A percentile compares a stretch with the other conserved stretches of the same genome.
These are phyloP conservation scores for Massospora cicadina DNA, from an alignment of 371 early-diverging fungal genomes.

Conservation along the genomic window DNA sequence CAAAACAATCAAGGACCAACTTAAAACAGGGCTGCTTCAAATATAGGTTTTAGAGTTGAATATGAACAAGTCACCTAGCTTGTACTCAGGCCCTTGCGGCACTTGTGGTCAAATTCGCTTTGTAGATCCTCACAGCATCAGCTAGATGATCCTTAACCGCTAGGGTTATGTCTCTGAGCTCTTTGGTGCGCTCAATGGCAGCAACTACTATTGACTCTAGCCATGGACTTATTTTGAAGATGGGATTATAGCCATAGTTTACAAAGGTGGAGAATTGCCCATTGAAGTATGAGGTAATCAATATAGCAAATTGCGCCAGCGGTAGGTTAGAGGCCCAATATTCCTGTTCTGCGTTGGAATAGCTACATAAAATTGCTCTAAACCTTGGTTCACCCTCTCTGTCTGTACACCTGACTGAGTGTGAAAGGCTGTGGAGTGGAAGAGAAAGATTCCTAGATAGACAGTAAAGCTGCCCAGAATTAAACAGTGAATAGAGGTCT, in stretches of 20 bases:
- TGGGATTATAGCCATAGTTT: neutral
- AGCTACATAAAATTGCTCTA: neutral
- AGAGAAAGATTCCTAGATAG: neutral
- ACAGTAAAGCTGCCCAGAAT: neutral
- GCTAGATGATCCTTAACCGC: neutral
- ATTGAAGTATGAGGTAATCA: neutral
- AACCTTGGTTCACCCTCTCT: neutral
- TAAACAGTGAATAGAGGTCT: neutral
- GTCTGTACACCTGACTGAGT: neutral
- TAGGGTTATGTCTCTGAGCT: neutral
- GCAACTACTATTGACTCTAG: neutral
- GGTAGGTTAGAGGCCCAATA: neutral
- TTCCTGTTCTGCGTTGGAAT: neutral
- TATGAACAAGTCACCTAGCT: neutral
- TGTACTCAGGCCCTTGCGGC: neutral
- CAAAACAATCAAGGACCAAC: neutral
- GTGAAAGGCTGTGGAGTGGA: neutral
- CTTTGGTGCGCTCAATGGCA: neutral
- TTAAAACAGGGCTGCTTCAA: neutral
- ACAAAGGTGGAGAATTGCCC: neutral
- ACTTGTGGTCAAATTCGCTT: neutral
- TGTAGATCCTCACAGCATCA: neutral
- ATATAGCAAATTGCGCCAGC: neutral
- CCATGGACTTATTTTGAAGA: neutral
- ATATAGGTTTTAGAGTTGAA: neutral